Evolutionary conservation across 768 basidiomycete genomes (phyloP), one percentile per base, ranked within the genome.

Genomic region (Nidularia pulvinata): DNA sequence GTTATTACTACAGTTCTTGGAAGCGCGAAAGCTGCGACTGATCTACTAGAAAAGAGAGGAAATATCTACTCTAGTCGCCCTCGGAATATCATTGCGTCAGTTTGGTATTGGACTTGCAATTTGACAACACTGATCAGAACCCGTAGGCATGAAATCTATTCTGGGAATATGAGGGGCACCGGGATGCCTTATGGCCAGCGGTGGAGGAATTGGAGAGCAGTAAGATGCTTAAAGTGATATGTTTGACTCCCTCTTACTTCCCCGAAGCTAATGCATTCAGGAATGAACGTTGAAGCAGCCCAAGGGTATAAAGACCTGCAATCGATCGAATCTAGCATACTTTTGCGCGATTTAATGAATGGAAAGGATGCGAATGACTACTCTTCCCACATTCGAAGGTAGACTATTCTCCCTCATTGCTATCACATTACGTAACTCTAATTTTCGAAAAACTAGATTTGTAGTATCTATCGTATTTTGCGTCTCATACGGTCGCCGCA

Each of bases 391-490:
- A 19, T 42, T 19, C 11, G 39, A 19, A 42, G 39, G 39, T 42
- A 19, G 16, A 19, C 39, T 42, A 42, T 42, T 11, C 39, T 19
- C 11, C 11, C 39, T 42, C 5, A 5, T 19, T 42, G 16, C 39
- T 11, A 42, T 2, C 16, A 4, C 13, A 13, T 11, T 5, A 3
- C 16, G 5, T 11, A 42, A 11, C 16, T 42, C 13, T 19, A 11
- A 5, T 13, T 30, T n/a, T 30, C 25, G 25, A 30, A 30, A 30
- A 30, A 30, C 4, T 5, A 42, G 39, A 42, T 42, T 42, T 53
- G 33, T 43, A 0, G 55, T 54, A 50, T 57, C 59, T 6, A 48
- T 54, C 11, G 50, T 60, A 16, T 57, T 57, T 33, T 55, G 43
- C 48, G 22, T 55, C 14, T 46, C 59, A 7, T 54, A 60, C 16